A percentile compares a stretch with the other conserved stretches of the same genome.
Conservation (phyloP, 2,329 filamentous ascomycete species). For the Colletotrichum destructivum region DNA sequence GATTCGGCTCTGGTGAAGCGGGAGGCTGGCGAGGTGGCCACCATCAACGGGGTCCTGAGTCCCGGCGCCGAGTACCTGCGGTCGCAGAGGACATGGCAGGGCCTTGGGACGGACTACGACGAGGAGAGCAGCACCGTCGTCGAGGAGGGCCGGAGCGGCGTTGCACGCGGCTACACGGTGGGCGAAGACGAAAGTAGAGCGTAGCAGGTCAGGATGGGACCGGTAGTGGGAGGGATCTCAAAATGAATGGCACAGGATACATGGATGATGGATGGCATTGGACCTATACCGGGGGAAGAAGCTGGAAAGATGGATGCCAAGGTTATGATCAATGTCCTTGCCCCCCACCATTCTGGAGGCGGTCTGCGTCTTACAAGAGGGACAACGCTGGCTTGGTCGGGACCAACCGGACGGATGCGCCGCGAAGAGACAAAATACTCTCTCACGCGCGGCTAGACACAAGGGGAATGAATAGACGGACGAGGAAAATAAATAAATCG, state of each 20-base stretch:
- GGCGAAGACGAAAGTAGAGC: conserved; percentile 64
- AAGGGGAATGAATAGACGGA: no score
- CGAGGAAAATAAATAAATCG: no score
- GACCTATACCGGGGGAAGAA: no score
- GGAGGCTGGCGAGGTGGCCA: conserved; percentile 77
- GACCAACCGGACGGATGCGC: no score
- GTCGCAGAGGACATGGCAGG: conserved; percentile 90
- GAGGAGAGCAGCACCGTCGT: conserved; percentile 75
- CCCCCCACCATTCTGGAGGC: no score
- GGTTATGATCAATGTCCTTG: no score
- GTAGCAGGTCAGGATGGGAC: background rate
- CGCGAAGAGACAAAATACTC: no score
- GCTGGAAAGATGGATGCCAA: no score
- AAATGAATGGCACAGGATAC: background rate
- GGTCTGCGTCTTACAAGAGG: no score
- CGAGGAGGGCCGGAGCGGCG: conserved; percentile 87
- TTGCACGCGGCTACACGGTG: conserved; percentile 90
- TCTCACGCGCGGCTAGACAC: no score
- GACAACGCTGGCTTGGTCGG: no score
- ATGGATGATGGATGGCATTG: background rate
- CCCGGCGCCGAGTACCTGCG: conserved; percentile 91
- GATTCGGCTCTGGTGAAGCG: conserved; percentile 72
- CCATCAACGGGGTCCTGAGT: conserved; percentile 88
- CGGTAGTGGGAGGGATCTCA: no score
- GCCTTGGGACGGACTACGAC: conserved; percentile 88